These are phyloP conservation scores for Mycocentrospora acerina DNA, from an alignment of 2,329 filamentous ascomycete species.

Conservation along the genomic window DNA sequence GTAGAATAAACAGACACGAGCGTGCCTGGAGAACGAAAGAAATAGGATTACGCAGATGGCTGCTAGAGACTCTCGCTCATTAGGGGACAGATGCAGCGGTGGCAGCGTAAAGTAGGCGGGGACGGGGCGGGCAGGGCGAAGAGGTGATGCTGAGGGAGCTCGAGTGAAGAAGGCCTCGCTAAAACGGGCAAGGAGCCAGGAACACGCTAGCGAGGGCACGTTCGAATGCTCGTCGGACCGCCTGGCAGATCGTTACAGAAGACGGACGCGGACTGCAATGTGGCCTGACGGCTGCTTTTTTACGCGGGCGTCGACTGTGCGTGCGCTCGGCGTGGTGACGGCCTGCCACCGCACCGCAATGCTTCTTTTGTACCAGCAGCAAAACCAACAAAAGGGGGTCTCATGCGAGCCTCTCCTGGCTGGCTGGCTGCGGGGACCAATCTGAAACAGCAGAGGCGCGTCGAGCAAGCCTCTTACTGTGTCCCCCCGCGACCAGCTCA, in stretches of 20 bases:
- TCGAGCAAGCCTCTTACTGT: slow-evolving; percentile 19
- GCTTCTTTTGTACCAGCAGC: slow-evolving; percentile 9
- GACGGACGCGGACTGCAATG: slow-evolving; percentile 8
- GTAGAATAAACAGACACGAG: slow-evolving; percentile 41
- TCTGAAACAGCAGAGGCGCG: slow-evolving; percentile 37
- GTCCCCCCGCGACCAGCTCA: slow-evolving; percentile 22
- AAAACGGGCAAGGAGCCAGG: slow-evolving; percentile 10
- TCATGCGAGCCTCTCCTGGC: slow-evolving; percentile 8
- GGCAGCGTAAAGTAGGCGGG: slow-evolving; percentile 14
- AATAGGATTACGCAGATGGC: slow-evolving; percentile 38
- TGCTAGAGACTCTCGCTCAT: slow-evolving; percentile 34
- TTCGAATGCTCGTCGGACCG: slow-evolving; percentile 10
- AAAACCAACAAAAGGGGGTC: slow-evolving; percentile 13
- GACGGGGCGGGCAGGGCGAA: slow-evolving; percentile 10
- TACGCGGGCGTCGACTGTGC: background rate
- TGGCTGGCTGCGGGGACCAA: slow-evolving; percentile 22
- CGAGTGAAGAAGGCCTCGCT: slow-evolving; percentile 15
- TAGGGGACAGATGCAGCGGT: slow-evolving; percentile 17
- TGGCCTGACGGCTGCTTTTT: background rate
- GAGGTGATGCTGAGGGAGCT: slow-evolving; percentile 13
- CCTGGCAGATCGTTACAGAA: slow-evolving; percentile 18
- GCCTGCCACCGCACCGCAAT: slow-evolving; percentile 9
- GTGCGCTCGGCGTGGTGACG: background rate
- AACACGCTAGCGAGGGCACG: slow-evolving; percentile 5
- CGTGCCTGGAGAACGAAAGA: slow-evolving; percentile 41